These are phyloP conservation scores for Podila minutissima DNA, from an alignment of 192 early-diverging fungal genomes.

Conservation along the genomic window DNA sequence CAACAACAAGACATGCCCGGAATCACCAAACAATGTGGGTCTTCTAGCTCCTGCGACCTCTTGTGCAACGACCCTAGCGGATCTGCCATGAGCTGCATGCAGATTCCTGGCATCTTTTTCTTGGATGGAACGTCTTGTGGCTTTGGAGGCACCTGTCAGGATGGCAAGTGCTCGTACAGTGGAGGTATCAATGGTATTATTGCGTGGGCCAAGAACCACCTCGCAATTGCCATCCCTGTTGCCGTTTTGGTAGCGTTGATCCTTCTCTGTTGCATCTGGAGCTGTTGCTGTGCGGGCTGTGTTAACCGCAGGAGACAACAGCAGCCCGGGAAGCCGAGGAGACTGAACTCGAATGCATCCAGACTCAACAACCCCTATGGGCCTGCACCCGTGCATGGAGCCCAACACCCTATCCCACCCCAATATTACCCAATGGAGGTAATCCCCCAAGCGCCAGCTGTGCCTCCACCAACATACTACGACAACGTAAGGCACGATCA, in stretches of 20 bases:
- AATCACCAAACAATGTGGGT: constrained; percentile 63
- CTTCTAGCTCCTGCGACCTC: constrained; percentile 68
- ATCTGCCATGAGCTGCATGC: constrained; percentile 21
- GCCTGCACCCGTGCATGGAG: constrained; percentile 3
- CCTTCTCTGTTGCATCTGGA: constrained; percentile 51
- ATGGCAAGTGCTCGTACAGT: constrained; percentile 58
- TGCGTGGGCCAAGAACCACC: constrained; percentile 58
- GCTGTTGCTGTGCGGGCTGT: constrained; percentile 43
- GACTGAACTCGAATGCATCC: constrained; percentile 14
- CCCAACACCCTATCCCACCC: neutral
- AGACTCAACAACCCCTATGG: constrained; percentile 7
- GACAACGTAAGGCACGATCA: neutral
- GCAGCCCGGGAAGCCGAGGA: constrained; percentile 8
- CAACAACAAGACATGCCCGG: constrained; percentile 61
- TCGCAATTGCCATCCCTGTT: constrained; percentile 57
- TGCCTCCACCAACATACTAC: neutral
- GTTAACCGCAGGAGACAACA: constrained; percentile 9
- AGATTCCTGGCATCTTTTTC: constrained; percentile 61
- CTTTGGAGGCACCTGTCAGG: constrained; percentile 67
- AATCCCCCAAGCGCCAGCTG: neutral
- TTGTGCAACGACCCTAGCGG: constrained; percentile 66
- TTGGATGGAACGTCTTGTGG: constrained; percentile 79
- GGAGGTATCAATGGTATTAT: constrained; percentile 36
- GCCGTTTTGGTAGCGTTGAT: constrained; percentile 48
- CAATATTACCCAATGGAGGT: constrained; percentile 31